Conservation (phyloP, 495 filamentous ascomycete species). For the Cercophora samala region DNA sequence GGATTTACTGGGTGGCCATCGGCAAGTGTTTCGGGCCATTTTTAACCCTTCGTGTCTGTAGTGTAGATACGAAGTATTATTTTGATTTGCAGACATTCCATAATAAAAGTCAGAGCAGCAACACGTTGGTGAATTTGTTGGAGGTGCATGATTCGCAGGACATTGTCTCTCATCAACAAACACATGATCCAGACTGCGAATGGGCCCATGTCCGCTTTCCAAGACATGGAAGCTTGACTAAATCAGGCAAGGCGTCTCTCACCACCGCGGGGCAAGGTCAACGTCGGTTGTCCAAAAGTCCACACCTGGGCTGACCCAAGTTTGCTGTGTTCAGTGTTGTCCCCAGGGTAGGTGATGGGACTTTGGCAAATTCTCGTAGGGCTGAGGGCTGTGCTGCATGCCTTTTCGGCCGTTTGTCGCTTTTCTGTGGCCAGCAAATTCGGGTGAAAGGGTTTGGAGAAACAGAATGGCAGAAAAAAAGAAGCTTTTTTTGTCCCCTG, state of each 20-base stretch:
- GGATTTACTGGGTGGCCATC: not conserved
- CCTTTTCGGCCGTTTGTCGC: not conserved
- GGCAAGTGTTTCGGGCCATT: not conserved
- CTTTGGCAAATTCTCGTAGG: slow-evolving; percentile 10
- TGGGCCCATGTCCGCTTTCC: slow-evolving; percentile 12
- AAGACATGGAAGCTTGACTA: slow-evolving; percentile 9
- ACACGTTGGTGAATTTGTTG: not conserved
- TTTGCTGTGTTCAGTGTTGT: not conserved
- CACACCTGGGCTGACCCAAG: slow-evolving; percentile 4
- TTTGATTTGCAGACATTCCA: too few relatives aligned
- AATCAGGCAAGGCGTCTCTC: slow-evolving; percentile 4
- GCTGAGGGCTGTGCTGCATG: slow-evolving; percentile 10
- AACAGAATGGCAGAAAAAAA: not conserved
- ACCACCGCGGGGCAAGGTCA: slow-evolving; percentile 7
- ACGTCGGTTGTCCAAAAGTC: not conserved
- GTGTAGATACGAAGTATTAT: too few relatives aligned
- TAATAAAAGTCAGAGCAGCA: too few relatives aligned
- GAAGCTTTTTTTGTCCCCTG: slow-evolving; percentile 5
- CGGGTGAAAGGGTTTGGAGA: too few relatives aligned
- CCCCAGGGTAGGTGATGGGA: not conserved
- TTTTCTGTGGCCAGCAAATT: not conserved
- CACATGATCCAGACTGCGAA: slow-evolving; percentile 16
- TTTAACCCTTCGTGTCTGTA: not conserved
- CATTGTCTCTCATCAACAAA: slow-evolving; percentile 8
- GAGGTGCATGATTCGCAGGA: slow-evolving; percentile 14